Percentiles rank a stretch among this genome's conserved stretches.
Evolutionary conservation across 23 red algal species (phyloP).

Genomic region (Gracilaria domingensis): DNA sequence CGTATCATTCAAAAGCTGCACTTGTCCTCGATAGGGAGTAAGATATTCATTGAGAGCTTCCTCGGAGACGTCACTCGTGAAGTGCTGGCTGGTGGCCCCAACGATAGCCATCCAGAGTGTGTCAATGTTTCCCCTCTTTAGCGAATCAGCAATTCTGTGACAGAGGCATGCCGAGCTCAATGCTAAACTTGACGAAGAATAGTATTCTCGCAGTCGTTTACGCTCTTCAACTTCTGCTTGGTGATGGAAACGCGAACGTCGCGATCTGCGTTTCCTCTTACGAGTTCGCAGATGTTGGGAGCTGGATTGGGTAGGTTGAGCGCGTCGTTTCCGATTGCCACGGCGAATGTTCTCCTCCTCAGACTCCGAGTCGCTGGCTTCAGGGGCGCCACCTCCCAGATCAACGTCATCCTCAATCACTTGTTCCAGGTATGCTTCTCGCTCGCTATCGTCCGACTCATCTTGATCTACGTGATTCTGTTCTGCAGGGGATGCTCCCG

Average conservation of each 20-base stretch:
- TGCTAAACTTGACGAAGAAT: conserved; percentile 39
- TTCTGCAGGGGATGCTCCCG: background rate
- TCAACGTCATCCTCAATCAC: conserved; percentile 63
- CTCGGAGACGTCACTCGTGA: conserved; percentile 36
- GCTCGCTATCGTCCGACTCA: conserved; percentile 24
- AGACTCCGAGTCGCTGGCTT: background rate
- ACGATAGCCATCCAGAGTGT: conserved; percentile 74
- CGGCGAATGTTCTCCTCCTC: conserved; percentile 24
- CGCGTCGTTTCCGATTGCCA: conserved; percentile 24
- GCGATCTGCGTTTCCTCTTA: conserved; percentile 21
- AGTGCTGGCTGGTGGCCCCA: conserved; percentile 63
- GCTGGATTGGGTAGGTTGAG: background rate
- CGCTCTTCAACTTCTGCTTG: conserved; percentile 39
- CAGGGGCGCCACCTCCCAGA: background rate
- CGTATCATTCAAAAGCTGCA: conserved; percentile 45
- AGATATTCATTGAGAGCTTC: conserved; percentile 35
- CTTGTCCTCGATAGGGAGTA: conserved; percentile 38
- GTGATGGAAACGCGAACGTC: conserved; percentile 14
- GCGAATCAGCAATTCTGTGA: conserved; percentile 46
- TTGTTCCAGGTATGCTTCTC: conserved; percentile 29
- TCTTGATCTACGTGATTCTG: background rate
- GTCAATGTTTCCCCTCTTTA: conserved; percentile 44
- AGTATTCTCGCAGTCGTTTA: conserved; percentile 41
- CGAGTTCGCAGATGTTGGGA: background rate
- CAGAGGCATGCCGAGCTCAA: conserved; percentile 57